These are phyloP conservation scores for Eucalyptus marginata DNA, from an alignment of 345 rosid genomes.

Conservation along the genomic window DNA sequence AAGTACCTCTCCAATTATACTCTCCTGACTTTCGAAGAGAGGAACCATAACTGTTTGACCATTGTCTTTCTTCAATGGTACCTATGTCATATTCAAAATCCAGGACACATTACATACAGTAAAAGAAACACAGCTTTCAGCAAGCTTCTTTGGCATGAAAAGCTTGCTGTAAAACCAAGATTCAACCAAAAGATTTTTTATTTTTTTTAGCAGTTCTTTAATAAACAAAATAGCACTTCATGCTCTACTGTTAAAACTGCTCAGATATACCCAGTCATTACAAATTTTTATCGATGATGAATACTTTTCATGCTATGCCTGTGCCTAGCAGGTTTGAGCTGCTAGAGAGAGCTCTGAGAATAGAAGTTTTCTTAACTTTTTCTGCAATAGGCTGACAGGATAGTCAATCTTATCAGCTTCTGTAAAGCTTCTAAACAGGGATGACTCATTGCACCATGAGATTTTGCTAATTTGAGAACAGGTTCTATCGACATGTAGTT, in stretches of 20 bases:
- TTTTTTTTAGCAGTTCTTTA: neutral
- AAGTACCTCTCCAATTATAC: constrained; percentile 38
- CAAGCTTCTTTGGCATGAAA: neutral
- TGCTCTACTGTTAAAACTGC: neutral
- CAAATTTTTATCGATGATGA: neutral
- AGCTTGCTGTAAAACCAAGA: neutral
- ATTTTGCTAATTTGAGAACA: neutral
- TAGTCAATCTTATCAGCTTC: neutral
- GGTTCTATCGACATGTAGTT: neutral
- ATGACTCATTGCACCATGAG: neutral
- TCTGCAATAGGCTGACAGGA: neutral
- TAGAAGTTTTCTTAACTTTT: neutral
- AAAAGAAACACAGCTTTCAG: neutral
- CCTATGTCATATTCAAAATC: constrained; percentile 3
- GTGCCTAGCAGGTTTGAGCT: neutral
- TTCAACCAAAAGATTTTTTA: neutral
- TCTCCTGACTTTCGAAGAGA: constrained; percentile 47
- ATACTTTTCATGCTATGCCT: neutral
- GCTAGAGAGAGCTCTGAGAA: neutral
- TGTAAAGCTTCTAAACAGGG: neutral
- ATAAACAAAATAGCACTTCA: neutral
- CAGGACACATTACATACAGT: neutral
- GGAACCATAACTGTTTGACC: constrained; percentile 36
- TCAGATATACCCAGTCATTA: neutral
- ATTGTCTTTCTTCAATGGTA: constrained; percentile 43